Conservation (phyloP, 139 green algal genomes). For the Micractinium sp. region DNA sequence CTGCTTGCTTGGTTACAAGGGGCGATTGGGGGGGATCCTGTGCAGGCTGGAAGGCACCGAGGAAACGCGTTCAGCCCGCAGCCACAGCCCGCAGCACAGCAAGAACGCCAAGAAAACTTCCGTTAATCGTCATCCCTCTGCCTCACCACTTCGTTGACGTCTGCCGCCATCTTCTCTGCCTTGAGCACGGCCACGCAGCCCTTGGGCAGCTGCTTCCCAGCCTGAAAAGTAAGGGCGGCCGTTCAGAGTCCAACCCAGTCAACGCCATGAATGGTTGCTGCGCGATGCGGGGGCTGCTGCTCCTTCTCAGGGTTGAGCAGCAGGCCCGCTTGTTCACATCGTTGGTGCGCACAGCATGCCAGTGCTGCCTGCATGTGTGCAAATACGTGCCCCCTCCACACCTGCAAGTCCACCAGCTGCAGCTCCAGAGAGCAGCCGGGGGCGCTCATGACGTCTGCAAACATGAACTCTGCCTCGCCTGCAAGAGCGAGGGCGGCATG, state of each 20-base stretch:
- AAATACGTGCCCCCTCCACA: too few relatives aligned
- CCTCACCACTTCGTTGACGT: conserved; percentile 10
- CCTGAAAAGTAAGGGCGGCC: neutral
- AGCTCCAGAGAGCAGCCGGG: conserved; percentile 10
- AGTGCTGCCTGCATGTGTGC: neutral
- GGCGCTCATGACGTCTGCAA: conserved; percentile 6
- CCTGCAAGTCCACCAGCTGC: conserved; percentile 11
- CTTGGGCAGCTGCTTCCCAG: conserved; percentile 7
- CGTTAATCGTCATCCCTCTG: neutral
- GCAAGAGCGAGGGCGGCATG: neutral
- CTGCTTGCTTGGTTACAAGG: too few relatives aligned
- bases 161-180: neutral
- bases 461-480: conserved; percentile 17
- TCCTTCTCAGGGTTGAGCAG: neutral
- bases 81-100: too few relatives aligned
- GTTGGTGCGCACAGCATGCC: neutral
- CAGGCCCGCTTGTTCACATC: neutral
- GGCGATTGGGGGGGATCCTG: too few relatives aligned
- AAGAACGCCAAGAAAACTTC: too few relatives aligned
- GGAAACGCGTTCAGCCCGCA: too few relatives aligned
- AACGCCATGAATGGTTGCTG: neutral
- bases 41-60: too few relatives aligned
- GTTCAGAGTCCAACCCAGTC: neutral
- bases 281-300: neutral
- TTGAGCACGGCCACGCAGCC: conserved; percentile 19